phyloP scores from a whole-genome alignment of 1,284 basidiomycete species.

The Cryptococcus sp. region DNA sequence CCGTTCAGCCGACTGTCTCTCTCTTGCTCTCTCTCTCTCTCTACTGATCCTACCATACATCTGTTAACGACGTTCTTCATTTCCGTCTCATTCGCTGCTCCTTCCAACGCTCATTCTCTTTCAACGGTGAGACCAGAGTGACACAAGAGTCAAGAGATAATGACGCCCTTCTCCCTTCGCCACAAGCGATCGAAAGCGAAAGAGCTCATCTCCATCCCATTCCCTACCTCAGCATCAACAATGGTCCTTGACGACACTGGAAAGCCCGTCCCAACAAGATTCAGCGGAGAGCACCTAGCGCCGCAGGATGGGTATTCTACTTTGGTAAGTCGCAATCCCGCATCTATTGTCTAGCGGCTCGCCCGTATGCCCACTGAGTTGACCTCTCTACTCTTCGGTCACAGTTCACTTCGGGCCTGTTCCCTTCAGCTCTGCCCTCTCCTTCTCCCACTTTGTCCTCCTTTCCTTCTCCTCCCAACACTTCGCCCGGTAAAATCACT shows the following conservation, averaged over 20 bases:
- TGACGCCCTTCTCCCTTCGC: neutral
- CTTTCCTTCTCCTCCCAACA: conserved; percentile 19
- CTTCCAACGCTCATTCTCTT: neutral
- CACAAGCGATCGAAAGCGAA: conserved; percentile 14
- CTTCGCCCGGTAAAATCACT: neutral
- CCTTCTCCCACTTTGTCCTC: conserved; percentile 14
- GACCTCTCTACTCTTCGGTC: no score
- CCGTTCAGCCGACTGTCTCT: no score
- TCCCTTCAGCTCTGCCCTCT: conserved; percentile 5
- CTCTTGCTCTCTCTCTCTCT: no score
- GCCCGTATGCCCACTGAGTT: no score
- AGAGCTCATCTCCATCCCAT: conserved; percentile 11
- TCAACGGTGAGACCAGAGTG: no score
- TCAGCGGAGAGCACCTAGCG: conserved; percentile 14
- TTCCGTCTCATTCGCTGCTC: neutral
- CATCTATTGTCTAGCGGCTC: no score
- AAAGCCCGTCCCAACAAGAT: neutral
- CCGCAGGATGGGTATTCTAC: conserved; percentile 18
- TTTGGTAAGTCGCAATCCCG: conserved; percentile 1
- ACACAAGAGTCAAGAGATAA: no score
- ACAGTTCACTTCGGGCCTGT: conserved; percentile 17
- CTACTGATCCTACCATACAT: no score
- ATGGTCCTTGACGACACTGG: conserved; percentile 9
- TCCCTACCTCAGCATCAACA: conserved; percentile 13
- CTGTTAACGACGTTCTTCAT: neutral